Percentiles rank a stretch among this genome's conserved stretches.
Conservation (phyloP, 2,329 filamentous ascomycete genomes). For the Cercospora zeina region DNA sequence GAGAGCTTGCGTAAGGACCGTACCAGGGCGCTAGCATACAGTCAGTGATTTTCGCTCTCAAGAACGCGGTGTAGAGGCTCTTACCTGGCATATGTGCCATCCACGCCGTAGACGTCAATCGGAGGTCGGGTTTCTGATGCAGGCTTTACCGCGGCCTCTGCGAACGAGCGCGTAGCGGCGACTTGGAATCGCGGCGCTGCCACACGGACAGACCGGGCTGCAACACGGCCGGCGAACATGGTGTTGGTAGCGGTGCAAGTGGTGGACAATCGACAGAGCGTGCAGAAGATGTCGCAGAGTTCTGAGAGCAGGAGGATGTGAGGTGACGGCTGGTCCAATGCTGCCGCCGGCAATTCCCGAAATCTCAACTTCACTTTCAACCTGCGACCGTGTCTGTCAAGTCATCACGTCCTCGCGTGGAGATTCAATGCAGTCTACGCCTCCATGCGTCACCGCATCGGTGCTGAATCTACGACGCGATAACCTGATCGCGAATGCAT, state of each 20-base stretch:
- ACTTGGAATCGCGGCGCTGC: slow-evolving; percentile 60
- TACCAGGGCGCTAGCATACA: slow-evolving; percentile 98
- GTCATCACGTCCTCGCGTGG: too few species aligned
- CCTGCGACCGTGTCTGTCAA: too few species aligned
- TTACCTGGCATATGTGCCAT: slow-evolving; percentile 82
- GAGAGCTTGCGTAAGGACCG: slow-evolving; percentile 40
- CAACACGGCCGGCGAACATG: slow-evolving; percentile 60
- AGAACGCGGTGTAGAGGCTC: background rate
- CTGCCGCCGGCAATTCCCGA: slow-evolving; percentile 4
- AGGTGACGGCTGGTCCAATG: slow-evolving; percentile 5
- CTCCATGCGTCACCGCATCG: too few species aligned
- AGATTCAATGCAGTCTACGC: too few species aligned
- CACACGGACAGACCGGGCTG: slow-evolving; percentile 59
- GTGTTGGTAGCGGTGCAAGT: slow-evolving; percentile 35
- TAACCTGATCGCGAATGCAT: too few species aligned
- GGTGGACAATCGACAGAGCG: slow-evolving; percentile 16
- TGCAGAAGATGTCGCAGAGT: slow-evolving; percentile 9
- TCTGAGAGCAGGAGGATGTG: slow-evolving; percentile 13
- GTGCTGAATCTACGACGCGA: too few species aligned
- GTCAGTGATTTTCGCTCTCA: background rate
- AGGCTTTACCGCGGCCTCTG: slow-evolving; percentile 55
- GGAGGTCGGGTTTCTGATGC: slow-evolving; percentile 75
- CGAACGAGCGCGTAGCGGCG: slow-evolving; percentile 72
- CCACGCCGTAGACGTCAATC: slow-evolving; percentile 87
- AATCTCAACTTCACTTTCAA: slow-evolving; percentile 6